phyloP scores from a whole-genome alignment of 805 yeast species.

The Saccharomycopsis lassenensis region DNA sequence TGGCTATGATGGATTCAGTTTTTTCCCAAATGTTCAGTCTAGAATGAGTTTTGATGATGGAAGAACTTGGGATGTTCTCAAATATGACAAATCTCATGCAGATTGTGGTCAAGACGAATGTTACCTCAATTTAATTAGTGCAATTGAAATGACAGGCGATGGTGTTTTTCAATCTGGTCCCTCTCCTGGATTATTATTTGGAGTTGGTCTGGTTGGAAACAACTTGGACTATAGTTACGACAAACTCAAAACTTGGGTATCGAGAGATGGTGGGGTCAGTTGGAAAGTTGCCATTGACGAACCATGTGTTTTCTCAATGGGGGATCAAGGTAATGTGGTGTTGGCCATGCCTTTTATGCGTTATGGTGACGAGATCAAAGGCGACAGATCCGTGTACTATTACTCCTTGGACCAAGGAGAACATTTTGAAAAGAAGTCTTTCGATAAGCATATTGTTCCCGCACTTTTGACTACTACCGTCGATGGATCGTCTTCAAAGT shows the following conservation, averaged over 20 bases:
- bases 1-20: slow-evolving; percentile 14
- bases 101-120: slow-evolving; percentile 24
- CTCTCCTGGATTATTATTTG: slow-evolving; percentile 35
- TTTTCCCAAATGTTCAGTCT: slow-evolving; percentile 21
- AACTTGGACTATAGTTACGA: slow-evolving; percentile 17
- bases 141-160: slow-evolving; percentile 23
- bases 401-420: slow-evolving; percentile 69
- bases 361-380: slow-evolving; percentile 21
- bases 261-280: slow-evolving; percentile 67
- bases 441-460: slow-evolving; percentile 36
- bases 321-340: slow-evolving; percentile 70
- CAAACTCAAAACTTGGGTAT: slow-evolving; percentile 40
- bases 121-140: slow-evolving; percentile 29
- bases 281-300: slow-evolving; percentile 51
- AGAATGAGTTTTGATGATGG: slow-evolving; percentile 31
- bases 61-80: slow-evolving; percentile 24
- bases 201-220: slow-evolving; percentile 31
- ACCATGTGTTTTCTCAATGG: slow-evolving; percentile 48
- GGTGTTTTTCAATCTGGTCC: slow-evolving; percentile 29
- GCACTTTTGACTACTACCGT: slow-evolving; percentile 40
- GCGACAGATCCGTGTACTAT: slow-evolving; percentile 23
- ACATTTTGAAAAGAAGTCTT: slow-evolving; percentile 43
- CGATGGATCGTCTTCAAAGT: slow-evolving; percentile 59
- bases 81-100: slow-evolving; percentile 18
- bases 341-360: slow-evolving; percentile 48